Conservation (phyloP, 2,329 filamentous ascomycete genomes). For the Aspergillus intermedius region DNA sequence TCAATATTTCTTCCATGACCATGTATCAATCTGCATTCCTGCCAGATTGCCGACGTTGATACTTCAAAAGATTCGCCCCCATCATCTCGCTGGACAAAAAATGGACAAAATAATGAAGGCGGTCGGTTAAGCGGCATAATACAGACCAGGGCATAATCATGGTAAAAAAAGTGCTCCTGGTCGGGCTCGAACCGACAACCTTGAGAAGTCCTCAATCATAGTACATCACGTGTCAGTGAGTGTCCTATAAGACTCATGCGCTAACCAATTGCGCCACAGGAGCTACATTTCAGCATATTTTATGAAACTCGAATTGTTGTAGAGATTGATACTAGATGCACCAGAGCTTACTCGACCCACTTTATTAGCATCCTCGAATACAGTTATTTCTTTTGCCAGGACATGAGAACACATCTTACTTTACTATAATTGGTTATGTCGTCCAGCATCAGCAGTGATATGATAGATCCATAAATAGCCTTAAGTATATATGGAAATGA, state of each 20-base stretch:
- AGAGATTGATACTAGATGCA: background rate
- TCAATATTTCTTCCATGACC: background rate
- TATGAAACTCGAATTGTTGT: background rate
- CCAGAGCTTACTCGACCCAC: too few relatives aligned
- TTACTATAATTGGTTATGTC: too few relatives aligned
- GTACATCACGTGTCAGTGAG: background rate
- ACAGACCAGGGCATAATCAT: background rate
- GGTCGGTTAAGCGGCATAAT: background rate
- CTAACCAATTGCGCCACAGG: conserved; percentile 1
- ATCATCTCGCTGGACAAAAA: background rate
- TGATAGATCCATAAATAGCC: too few relatives aligned
- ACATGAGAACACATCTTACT: too few relatives aligned
- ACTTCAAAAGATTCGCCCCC: background rate
- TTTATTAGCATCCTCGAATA: too few relatives aligned
- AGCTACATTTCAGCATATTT: background rate
- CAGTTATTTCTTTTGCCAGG: too few relatives aligned
- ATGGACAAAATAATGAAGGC: background rate
- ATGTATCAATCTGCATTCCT: too few relatives aligned
- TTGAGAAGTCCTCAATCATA: background rate
- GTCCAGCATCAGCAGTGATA: too few relatives aligned
- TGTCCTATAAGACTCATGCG: conserved; percentile 1
- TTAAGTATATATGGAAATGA: too few relatives aligned
- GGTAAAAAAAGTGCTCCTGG: background rate
- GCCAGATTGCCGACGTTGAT: too few relatives aligned
- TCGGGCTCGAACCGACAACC: conserved; percentile 1